A percentile compares a stretch with the other conserved stretches of the same genome.
Evolutionary conservation across 306 rosid genomes (phyloP).

Genomic region (Pyrus pyrifolia): DNA sequence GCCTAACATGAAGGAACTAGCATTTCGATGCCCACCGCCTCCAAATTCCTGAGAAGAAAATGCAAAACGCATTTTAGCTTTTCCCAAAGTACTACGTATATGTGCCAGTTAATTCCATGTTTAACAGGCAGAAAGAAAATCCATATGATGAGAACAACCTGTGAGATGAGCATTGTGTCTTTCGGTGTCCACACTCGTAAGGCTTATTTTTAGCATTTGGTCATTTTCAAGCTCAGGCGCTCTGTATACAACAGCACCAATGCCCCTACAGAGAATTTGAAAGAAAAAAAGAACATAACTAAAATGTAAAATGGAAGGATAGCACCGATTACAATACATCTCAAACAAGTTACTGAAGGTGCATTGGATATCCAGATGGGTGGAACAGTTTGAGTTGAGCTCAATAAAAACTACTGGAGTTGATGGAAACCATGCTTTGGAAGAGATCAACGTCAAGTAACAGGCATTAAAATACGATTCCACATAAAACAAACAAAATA

Average conservation of each 20-base stretch:
- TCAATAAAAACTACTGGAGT: neutral
- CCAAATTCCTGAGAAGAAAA: constrained; percentile 51
- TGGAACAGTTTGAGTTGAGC: neutral
- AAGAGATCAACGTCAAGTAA: neutral
- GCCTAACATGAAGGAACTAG: constrained; percentile 70
- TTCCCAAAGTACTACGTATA: neutral
- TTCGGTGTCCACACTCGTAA: constrained; percentile 62
- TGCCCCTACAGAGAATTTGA: constrained; percentile 40
- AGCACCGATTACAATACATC: neutral
- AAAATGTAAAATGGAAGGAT: neutral
- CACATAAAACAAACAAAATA: neutral
- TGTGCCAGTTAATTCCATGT: neutral
- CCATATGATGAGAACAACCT: constrained; percentile 31
- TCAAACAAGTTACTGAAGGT: neutral
- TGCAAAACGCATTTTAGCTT: neutral
- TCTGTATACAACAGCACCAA: constrained; percentile 75
- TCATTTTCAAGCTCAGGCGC: constrained; percentile 62
- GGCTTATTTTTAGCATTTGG: constrained; percentile 60
- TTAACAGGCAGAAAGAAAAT: neutral
- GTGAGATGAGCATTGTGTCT: constrained; percentile 68
- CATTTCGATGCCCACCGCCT: constrained; percentile 84
- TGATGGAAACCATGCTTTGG: neutral
- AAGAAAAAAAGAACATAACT: neutral
- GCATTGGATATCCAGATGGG: neutral
- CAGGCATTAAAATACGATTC: too few relatives aligned